Conservation (phyloP, 371 early-diverging fungal genomes). For the Rhizopus delemar region DNA sequence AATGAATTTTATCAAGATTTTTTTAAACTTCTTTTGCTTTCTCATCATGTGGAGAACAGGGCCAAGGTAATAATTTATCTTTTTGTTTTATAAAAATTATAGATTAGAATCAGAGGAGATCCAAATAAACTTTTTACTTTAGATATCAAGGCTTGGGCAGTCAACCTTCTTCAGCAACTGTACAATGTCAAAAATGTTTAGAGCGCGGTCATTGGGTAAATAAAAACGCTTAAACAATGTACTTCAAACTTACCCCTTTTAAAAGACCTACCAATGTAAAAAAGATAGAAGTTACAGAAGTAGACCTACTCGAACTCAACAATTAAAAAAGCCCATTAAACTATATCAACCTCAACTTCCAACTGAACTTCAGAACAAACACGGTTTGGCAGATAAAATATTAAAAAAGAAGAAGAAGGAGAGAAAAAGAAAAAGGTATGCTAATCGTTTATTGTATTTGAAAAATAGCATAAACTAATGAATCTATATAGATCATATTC, state of each 20-base stretch:
- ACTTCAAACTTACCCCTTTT: background rate
- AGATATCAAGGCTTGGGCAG: constrained; percentile 32
- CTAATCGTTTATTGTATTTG: background rate
- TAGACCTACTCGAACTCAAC: constrained; percentile 67
- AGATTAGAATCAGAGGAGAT: background rate
- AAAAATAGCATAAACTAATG: background rate
- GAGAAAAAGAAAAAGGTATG: constrained; percentile 26
- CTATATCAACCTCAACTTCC: constrained; percentile 53
- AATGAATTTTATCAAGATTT: constrained; percentile 3
- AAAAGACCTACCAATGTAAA: constrained; percentile 62
- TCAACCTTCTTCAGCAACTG: constrained; percentile 53
- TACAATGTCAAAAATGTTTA: constrained; percentile 63
- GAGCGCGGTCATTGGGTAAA: constrained; percentile 65
- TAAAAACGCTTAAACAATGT: background rate
- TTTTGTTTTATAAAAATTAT: too few species aligned
- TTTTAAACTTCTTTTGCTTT: constrained; percentile 6
- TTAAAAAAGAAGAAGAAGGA: constrained; percentile 52
- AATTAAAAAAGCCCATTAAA: constrained; percentile 60
- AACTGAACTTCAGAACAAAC: constrained; percentile 53
- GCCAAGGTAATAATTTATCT: constrained; percentile 21
- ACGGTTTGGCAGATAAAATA: constrained; percentile 59
- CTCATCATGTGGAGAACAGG: constrained; percentile 41
- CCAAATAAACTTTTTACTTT: background rate
- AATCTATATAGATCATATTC: constrained; percentile 11
- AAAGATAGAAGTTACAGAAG: constrained; percentile 53